phyloP scores from a whole-genome alignment of 2,329 filamentous ascomycete genomes.

The Aspergillus sp. region DNA sequence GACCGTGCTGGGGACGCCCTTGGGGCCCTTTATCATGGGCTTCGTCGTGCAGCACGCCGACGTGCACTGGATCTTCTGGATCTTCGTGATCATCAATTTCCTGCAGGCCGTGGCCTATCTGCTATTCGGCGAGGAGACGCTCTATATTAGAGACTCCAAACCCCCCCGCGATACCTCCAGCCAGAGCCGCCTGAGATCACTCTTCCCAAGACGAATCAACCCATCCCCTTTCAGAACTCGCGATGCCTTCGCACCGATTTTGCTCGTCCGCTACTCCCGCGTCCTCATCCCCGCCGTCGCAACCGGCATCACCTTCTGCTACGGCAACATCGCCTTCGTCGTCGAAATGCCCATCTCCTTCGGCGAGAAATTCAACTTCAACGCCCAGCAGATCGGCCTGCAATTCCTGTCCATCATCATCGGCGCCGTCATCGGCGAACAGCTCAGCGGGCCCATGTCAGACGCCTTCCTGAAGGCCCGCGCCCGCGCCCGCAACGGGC shows the following conservation, averaged over 20 bases:
- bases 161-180: background rate
- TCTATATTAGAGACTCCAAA: no score
- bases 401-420: constrained; percentile 50
- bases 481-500: constrained; percentile 11
- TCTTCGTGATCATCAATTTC: constrained; percentile 48
- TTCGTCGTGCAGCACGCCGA: constrained; percentile 42
- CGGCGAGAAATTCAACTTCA: background rate
- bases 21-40: constrained; percentile 22
- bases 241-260: background rate
- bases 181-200: background rate
- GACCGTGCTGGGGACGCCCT: constrained; percentile 39
- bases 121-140: background rate
- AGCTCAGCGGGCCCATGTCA: constrained; percentile 45
- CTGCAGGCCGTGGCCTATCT: constrained; percentile 17
- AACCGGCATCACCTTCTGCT: background rate
- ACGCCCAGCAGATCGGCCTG: background rate
- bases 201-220: background rate
- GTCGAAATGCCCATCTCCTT: background rate
- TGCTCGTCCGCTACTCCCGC: background rate
- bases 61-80: constrained; percentile 50
- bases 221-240: background rate
- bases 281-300: background rate
- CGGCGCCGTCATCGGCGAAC: constrained; percentile 50
- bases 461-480: constrained; percentile 45
- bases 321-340: background rate